A percentile compares a stretch with the other conserved stretches of the same genome.
Conservation (phyloP, 202 grass and related monocot genomes). For the Eragrostis tef region DNA sequence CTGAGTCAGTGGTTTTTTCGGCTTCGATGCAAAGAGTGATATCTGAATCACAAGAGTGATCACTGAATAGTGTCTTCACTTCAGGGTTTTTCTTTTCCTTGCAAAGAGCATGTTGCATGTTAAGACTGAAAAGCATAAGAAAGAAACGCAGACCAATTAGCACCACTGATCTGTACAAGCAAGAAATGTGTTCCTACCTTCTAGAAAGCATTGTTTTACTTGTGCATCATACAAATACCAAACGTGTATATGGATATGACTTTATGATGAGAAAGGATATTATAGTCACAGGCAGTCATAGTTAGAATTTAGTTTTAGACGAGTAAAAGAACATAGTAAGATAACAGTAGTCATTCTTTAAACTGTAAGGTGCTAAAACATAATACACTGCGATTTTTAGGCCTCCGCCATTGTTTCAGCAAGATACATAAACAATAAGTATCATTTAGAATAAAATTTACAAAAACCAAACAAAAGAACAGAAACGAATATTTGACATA, state of each 20-base stretch:
- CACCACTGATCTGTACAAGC: background rate
- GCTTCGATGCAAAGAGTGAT: constrained; percentile 57
- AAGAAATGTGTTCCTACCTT: background rate
- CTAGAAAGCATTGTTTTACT: background rate
- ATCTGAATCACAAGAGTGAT: constrained; percentile 89
- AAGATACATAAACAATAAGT: constrained; percentile 1
- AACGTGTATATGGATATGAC: background rate
- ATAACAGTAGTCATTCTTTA: background rate
- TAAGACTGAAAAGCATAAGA: constrained; percentile 63
- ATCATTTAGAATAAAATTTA: background rate
- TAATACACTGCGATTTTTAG: background rate
- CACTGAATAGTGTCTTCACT: constrained; percentile 94
- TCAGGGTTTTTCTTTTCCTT: constrained; percentile 96
- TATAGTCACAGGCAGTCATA: background rate
- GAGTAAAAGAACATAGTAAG: background rate
- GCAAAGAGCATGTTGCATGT: constrained; percentile 97
- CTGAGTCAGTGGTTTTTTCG: constrained; percentile 80
- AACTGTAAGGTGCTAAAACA: background rate
- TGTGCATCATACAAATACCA: background rate
- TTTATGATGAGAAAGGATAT: background rate
- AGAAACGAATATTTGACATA: constrained; percentile 7
- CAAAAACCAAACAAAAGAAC: background rate
- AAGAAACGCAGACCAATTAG: constrained; percentile 41
- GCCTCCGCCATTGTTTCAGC: background rate
- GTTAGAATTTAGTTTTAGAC: background rate